A percentile compares a stretch with the other conserved stretches of the same genome.
Conservation (phyloP, 139 green algal species). For the Astrephomene gubernaculifera region DNA sequence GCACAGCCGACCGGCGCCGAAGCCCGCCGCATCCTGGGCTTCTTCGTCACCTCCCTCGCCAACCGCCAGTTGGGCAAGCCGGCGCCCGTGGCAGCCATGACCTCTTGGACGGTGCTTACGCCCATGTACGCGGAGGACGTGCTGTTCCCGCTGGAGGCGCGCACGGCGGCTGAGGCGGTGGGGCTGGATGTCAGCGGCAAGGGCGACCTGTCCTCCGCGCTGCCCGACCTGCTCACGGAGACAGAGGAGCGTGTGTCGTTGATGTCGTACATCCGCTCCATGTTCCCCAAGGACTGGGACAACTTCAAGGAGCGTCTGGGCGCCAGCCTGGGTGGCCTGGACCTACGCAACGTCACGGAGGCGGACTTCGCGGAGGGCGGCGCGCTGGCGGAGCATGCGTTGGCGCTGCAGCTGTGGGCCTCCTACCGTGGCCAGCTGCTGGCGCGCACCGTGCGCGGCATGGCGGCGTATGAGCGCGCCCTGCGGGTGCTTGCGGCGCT, state of each 20-base stretch:
- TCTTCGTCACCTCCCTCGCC: conserved; percentile 68
- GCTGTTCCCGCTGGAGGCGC: conserved; percentile 71
- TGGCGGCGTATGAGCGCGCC: conserved; percentile 95
- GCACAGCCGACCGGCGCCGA: conserved; percentile 62
- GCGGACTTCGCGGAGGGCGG: conserved; percentile 8
- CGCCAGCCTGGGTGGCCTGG: neutral
- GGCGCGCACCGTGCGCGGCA: conserved; percentile 76
- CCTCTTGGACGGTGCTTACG: conserved; percentile 71
- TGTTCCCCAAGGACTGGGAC: conserved; percentile 50
- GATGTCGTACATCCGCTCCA: conserved; percentile 49
- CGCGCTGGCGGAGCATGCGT: neutral
- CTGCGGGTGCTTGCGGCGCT: conserved; percentile 81
- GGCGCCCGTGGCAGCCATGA: conserved; percentile 59
- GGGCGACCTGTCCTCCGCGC: too few relatives aligned
- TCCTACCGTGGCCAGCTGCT: conserved; percentile 77
- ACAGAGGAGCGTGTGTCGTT: too few relatives aligned
- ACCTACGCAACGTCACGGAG: conserved; percentile 1
- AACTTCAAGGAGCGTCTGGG: conserved; percentile 51
- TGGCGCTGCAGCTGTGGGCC: conserved; percentile 39
- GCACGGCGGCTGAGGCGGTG: neutral
- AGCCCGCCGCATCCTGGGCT: conserved; percentile 68
- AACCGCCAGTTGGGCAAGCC: conserved; percentile 70
- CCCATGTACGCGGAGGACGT: conserved; percentile 81
- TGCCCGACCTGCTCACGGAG: conserved; percentile 55
- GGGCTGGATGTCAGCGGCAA: too few relatives aligned